Percentiles rank a stretch among this genome's conserved stretches.
Conservation (phyloP, 805 yeast genomes). For the Pichia thaimueangensis region DNA sequence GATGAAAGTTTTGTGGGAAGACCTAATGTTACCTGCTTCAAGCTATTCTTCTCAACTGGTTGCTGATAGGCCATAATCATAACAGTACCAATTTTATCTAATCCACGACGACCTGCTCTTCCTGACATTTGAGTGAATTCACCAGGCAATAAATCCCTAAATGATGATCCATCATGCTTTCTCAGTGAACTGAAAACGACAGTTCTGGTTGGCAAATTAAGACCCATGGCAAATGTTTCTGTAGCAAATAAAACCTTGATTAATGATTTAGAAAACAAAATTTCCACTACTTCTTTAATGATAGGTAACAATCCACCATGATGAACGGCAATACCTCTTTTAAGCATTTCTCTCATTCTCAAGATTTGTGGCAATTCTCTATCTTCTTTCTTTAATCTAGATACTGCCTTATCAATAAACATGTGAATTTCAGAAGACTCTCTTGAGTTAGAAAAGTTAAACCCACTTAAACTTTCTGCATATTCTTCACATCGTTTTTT, state of each 20-base stretch:
- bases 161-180: conserved; percentile 84
- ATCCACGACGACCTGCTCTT: conserved; percentile 96
- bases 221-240: conserved; percentile 98
- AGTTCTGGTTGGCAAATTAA: conserved; percentile 93
- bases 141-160: conserved; percentile 84
- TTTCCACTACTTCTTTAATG: conserved; percentile 90
- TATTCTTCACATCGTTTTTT: conserved; percentile 91
- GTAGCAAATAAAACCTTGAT: conserved; percentile 93
- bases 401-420: conserved; percentile 85
- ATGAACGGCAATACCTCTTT: conserved; percentile 95
- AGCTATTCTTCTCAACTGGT: conserved; percentile 49
- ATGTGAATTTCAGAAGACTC: conserved; percentile 89
- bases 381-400: conserved; percentile 85
- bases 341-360: conserved; percentile 71
- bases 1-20: conserved; percentile 84
- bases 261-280: conserved; percentile 76
- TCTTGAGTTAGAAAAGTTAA: conserved; percentile 75
- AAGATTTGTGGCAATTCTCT: conserved; percentile 88
- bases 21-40: conserved; percentile 82
- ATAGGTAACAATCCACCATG: conserved; percentile 94
- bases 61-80: conserved; percentile 79
- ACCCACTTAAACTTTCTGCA: conserved; percentile 67
- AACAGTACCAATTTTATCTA: conserved; percentile 91
- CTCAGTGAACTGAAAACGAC: conserved; percentile 82
- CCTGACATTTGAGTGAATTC: conserved; percentile 99